phyloP scores from a whole-genome alignment of 768 basidiomycete genomes.

The Termitomyces sp. region DNA sequence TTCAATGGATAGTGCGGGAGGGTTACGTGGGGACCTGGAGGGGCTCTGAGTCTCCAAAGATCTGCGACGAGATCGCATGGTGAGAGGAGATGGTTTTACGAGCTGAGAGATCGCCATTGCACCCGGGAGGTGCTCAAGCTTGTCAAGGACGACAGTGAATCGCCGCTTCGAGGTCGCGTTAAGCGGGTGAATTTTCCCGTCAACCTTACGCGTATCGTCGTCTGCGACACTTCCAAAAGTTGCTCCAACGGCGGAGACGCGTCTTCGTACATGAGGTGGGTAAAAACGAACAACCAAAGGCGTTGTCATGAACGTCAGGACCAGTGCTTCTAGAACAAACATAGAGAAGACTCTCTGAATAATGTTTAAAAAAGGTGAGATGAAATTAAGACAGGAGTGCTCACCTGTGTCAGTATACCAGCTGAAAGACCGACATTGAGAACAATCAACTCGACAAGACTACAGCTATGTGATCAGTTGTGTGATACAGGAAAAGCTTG shows the following conservation, averaged over 20 bases:
- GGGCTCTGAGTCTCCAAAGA: constrained; percentile 3
- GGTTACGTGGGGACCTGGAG: neutral
- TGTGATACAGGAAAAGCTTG: neutral
- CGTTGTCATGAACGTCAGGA: constrained; percentile 83
- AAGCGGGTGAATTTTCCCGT: constrained; percentile 1
- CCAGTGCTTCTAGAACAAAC: constrained; percentile 85
- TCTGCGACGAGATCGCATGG: constrained; percentile 8
- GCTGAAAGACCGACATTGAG: constrained; percentile 89
- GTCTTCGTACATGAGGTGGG: constrained; percentile 53
- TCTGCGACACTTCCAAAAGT: constrained; percentile 42
- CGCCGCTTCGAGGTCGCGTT: constrained; percentile 21
- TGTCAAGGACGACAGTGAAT: constrained; percentile 86
- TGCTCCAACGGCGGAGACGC: constrained; percentile 38
- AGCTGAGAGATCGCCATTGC: constrained; percentile 90
- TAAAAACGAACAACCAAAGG: constrained; percentile 66
- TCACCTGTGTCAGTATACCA: constrained; percentile 60
- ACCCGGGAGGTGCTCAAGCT: constrained; percentile 81
- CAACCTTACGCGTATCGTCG: constrained; percentile 21
- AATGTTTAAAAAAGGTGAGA: neutral
- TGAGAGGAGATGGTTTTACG: constrained; percentile 38
- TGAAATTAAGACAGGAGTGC: neutral
- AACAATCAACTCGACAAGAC: constrained; percentile 90
- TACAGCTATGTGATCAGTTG: constrained; percentile 17
- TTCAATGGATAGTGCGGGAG: constrained; percentile 43
- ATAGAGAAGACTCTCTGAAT: constrained; percentile 77